These are phyloP conservation scores for Tinospora cordifolia DNA, from an alignment of 164 flowering plant genomes.

Conservation along the genomic window DNA sequence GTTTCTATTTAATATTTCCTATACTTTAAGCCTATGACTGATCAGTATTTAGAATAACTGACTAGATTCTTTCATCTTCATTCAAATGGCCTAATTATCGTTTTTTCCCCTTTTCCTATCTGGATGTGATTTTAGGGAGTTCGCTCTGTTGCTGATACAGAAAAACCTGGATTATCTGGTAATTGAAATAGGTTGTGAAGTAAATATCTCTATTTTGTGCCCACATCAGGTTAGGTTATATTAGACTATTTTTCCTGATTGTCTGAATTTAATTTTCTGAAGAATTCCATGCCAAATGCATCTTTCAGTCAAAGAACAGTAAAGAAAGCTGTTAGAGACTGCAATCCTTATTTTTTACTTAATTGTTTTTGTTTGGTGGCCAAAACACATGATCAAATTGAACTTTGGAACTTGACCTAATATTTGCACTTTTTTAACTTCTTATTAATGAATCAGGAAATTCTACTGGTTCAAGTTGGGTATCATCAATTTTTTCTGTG, in stretches of 20 bases:
- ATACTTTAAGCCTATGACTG: neutral
- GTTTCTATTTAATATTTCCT: neutral
- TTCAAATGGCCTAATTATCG: constrained; percentile 1
- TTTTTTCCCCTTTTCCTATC: constrained; percentile 1
- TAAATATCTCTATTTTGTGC: constrained; percentile 1
- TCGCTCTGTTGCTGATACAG: constrained; percentile 57
- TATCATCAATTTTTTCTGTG: constrained; percentile 79
- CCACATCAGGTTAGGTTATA: neutral
- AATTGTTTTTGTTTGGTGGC: neutral
- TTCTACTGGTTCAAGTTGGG: constrained; percentile 56
- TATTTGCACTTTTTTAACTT: no score
- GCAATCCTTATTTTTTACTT: neutral
- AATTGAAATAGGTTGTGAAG: constrained; percentile 9
- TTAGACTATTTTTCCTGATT: neutral
- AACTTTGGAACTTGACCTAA: no score
- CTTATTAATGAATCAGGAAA: constrained; percentile 34
- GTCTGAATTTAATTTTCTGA: neutral
- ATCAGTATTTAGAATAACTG: neutral
- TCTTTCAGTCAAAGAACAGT: neutral
- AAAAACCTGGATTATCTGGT: constrained; percentile 61
- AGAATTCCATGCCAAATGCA: neutral
- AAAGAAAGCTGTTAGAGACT: neutral
- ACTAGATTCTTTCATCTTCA: neutral
- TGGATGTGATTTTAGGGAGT: constrained; percentile 39
- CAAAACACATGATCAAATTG: neutral